Percentiles rank a stretch among this genome's conserved stretches.
phyloP scores from a whole-genome alignment of 2,329 filamentous ascomycete genomes.

The Podosphaera xanthii region DNA sequence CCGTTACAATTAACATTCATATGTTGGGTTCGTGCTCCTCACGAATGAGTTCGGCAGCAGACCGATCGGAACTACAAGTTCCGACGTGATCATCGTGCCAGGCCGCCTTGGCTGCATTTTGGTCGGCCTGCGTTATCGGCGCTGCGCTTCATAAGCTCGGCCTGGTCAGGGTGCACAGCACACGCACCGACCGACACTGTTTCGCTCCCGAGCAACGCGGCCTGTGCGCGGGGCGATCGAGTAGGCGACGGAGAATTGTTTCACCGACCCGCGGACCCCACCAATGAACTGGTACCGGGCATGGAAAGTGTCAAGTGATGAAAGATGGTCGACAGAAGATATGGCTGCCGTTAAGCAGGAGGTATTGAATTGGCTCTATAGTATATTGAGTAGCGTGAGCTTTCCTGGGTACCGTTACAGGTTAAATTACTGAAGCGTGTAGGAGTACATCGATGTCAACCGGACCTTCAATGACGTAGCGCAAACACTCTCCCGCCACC shows the following conservation, averaged over 20 bases:
- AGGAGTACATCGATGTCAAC: constrained; percentile 90
- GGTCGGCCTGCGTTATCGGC: too few species aligned
- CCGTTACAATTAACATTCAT: too few species aligned
- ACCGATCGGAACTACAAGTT: too few species aligned
- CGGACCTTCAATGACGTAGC: constrained; percentile 83
- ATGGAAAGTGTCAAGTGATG: neutral
- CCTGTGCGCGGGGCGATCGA: too few species aligned
- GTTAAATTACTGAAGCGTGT: constrained; percentile 6
- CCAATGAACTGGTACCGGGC: neutral
- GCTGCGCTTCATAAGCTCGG: too few species aligned
- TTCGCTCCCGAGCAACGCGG: too few species aligned
- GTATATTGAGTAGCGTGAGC: constrained; percentile 55
- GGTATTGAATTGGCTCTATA: constrained; percentile 88
- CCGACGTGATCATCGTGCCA: too few species aligned
- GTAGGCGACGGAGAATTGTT: neutral
- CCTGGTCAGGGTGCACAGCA: too few species aligned
- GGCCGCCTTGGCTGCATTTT: too few species aligned
- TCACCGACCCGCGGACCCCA: neutral
- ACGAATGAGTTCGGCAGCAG: too few species aligned
- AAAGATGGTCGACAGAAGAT: constrained; percentile 4
- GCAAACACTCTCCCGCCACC: constrained; percentile 55
- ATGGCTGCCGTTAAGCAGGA: constrained; percentile 55
- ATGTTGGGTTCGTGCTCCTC: too few species aligned
- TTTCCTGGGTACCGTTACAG: neutral
- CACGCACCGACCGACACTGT: too few species aligned